Evolutionary conservation across 768 basidiomycete genomes (phyloP).

Genomic region (Psilocybe cyanescens): DNA sequence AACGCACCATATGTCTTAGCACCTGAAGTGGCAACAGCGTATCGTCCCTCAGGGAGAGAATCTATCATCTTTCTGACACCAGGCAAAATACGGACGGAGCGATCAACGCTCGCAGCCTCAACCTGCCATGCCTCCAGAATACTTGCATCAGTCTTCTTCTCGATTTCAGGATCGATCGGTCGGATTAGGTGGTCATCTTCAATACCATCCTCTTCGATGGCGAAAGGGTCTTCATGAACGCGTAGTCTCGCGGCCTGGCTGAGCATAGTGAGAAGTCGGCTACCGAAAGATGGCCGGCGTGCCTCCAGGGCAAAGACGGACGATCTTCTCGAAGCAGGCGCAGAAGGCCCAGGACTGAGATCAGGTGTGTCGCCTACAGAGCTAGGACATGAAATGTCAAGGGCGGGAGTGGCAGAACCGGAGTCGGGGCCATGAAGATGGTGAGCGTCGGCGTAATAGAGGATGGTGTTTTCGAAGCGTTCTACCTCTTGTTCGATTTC

Average conservation of each 20-base stretch:
- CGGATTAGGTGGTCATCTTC: conserved; percentile 37
- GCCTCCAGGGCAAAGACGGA: conserved; percentile 37
- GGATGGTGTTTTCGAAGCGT: conserved; percentile 67
- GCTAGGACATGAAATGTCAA: neutral
- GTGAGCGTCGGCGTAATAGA: conserved; percentile 68
- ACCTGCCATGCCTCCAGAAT: conserved; percentile 53
- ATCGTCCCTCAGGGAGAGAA: conserved; percentile 66
- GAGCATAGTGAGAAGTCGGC: conserved; percentile 23
- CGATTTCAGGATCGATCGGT: conserved; percentile 3
- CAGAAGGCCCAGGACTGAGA: conserved; percentile 38
- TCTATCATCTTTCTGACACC: conserved; percentile 69
- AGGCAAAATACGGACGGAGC: conserved; percentile 71
- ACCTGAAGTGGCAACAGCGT: conserved; percentile 76
- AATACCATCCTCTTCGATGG: conserved; percentile 23
- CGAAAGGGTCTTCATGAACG: conserved; percentile 31
- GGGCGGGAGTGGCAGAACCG: conserved; percentile 21
- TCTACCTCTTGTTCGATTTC: conserved; percentile 63
- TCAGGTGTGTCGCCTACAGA: conserved; percentile 40
- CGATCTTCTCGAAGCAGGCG: conserved; percentile 45
- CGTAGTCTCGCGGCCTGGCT: conserved; percentile 19
- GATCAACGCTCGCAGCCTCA: conserved; percentile 59
- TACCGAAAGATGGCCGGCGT: conserved; percentile 52
- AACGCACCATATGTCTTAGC: conserved; percentile 68
- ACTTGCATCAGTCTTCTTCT: conserved; percentile 33
- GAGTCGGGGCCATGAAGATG: conserved; percentile 37